phyloP scores from a whole-genome alignment of 805 yeast species.

The Blastobotrys chiropterorum region DNA sequence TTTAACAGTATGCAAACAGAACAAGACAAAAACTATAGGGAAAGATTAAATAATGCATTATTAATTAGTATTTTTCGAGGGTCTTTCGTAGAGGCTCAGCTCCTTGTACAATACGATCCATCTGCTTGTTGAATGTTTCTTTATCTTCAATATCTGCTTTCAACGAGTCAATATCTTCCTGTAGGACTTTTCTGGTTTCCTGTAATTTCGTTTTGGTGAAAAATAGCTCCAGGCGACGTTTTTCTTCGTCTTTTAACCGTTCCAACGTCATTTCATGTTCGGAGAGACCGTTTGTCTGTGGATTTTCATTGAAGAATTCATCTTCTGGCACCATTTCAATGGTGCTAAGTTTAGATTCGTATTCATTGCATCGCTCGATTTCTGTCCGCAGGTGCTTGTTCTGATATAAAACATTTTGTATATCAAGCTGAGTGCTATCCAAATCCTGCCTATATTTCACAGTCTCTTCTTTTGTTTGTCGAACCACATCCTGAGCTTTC shows the following conservation, averaged over 20 bases:
- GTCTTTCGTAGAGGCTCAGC: conserved; percentile 2
- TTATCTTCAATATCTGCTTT: conserved; percentile 17
- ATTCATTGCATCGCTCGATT: conserved; percentile 18
- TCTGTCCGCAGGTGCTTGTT: conserved; percentile 21
- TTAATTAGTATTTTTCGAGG: neutral
- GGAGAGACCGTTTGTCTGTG: conserved; percentile 10
- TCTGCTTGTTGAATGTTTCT: conserved; percentile 7
- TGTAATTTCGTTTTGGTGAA: conserved; percentile 17
- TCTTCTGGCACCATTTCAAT: conserved; percentile 20
- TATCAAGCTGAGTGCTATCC: conserved; percentile 18
- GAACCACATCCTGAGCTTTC: conserved; percentile 16
- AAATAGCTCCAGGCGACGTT: conserved; percentile 18
- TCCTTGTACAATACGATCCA: conserved; percentile 3
- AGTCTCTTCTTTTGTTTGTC: conserved; percentile 17
- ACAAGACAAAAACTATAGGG: neutral
- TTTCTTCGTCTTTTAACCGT: conserved; percentile 24
- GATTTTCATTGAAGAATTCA: conserved; percentile 19
- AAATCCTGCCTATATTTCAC: conserved; percentile 14
- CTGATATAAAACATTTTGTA: conserved; percentile 24
- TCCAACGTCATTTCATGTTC: conserved; percentile 19
- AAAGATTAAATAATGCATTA: neutral
- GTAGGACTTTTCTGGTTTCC: conserved; percentile 12
- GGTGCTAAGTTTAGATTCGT: conserved; percentile 14
- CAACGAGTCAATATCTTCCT: conserved; percentile 11
- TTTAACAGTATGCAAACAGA: no score